Conservation (phyloP, 1,139 yeast genomes). For the Pichia sp. region DNA sequence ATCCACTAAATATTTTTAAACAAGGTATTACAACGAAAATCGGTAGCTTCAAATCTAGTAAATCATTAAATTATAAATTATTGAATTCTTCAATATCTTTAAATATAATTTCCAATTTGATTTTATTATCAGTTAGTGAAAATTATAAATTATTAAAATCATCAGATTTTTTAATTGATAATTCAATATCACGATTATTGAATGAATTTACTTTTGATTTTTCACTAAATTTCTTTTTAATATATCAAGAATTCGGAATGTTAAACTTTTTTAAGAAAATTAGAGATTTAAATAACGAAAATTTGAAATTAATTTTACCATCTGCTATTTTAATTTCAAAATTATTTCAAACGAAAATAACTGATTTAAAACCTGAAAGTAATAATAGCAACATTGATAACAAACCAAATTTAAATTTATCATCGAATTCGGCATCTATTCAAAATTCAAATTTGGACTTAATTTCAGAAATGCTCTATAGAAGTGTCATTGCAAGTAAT, state of each 20-base stretch:
- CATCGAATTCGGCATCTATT: background rate
- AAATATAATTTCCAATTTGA: constrained; percentile 29
- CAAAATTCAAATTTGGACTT: constrained; percentile 16
- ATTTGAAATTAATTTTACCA: constrained; percentile 14
- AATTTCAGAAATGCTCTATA: constrained; percentile 22
- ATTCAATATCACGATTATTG: constrained; percentile 21
- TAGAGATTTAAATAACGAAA: constrained; percentile 16
- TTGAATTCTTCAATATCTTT: constrained; percentile 29
- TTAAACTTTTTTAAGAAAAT: constrained; percentile 31
- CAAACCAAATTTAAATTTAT: background rate
- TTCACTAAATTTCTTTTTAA: constrained; percentile 25
- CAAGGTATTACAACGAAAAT: constrained; percentile 21
- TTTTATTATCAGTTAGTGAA: constrained; percentile 29
- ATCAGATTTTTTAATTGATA: constrained; percentile 8
- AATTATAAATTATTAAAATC: constrained; percentile 20
- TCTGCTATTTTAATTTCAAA: constrained; percentile 15
- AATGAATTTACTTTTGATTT: constrained; percentile 23
- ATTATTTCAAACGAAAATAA: constrained; percentile 10
- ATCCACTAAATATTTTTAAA: constrained; percentile 22
- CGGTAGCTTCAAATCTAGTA: constrained; percentile 24
- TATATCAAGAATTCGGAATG: constrained; percentile 35
- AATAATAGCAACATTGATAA: background rate
- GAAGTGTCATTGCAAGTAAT: constrained; percentile 27
- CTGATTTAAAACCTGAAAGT: constrained; percentile 18
- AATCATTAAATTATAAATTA: constrained; percentile 28